phyloP scores from a whole-genome alignment of 768 basidiomycete genomes.

The Chiua virens region DNA sequence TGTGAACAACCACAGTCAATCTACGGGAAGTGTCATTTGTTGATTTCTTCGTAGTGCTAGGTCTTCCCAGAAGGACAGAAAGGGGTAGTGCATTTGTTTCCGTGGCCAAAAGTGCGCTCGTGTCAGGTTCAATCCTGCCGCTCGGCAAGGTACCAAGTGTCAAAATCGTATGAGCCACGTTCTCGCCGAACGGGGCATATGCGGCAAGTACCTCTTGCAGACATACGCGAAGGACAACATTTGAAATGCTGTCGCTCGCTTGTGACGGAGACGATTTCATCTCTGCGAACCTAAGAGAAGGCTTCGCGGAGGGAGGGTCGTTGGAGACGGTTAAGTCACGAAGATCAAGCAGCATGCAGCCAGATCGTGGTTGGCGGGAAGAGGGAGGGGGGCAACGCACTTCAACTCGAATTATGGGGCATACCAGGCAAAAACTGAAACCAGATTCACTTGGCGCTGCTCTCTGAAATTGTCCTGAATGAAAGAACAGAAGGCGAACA shows the following conservation, averaged over 20 bases:
- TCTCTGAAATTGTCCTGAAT: slow-evolving; percentile 13
- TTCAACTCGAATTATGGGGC: slow-evolving; percentile 65
- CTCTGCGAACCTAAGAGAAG: slow-evolving; percentile 31
- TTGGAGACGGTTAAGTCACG: slow-evolving; percentile 48
- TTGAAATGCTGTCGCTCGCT: slow-evolving; percentile 3
- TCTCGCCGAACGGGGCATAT: slow-evolving; percentile 41
- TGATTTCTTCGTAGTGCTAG: neutral
- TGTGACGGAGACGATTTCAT: neutral
- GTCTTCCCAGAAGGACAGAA: slow-evolving; percentile 21
- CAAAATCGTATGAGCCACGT: slow-evolving; percentile 45
- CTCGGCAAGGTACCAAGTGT: slow-evolving; percentile 47
- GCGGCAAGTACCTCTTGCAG: slow-evolving; percentile 51
- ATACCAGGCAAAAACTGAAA: slow-evolving; percentile 36
- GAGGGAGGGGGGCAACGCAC: slow-evolving; percentile 64
- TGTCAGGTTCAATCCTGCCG: slow-evolving; percentile 12
- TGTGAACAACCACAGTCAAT: slow-evolving; percentile 27
- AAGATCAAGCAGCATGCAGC: slow-evolving; percentile 64
- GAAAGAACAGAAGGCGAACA: neutral
- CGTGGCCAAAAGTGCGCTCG: slow-evolving; percentile 24
- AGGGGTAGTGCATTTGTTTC: slow-evolving; percentile 24
- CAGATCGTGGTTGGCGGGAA: slow-evolving; percentile 53
- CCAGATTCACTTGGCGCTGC: neutral
- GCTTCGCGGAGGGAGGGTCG: slow-evolving; percentile 17
- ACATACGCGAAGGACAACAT: slow-evolving; percentile 37
- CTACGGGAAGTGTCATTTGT: slow-evolving; percentile 2